Evolutionary conservation across 305 asterid genomes (phyloP), one percentile per base, ranked within the genome.

Genomic region (Galium porrigens): DNA sequence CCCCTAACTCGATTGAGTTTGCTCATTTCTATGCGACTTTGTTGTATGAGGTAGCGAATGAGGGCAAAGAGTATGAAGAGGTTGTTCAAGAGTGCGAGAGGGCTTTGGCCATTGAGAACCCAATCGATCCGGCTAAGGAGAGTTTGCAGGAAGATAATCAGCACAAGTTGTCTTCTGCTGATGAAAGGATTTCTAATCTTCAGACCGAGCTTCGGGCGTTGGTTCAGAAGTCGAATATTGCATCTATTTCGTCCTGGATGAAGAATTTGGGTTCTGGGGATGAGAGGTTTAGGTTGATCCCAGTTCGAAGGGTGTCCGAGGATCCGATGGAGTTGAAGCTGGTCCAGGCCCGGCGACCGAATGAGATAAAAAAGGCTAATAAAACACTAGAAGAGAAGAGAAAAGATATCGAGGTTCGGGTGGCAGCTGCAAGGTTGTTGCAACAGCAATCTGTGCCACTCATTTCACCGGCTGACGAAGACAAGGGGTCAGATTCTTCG

Each of bases 321-420:
- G 95, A 91, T 70, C 95, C 95, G 1, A 86, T 86, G 98, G 96
- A 91, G 80, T 54, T 80, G 62, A 78, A 84, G 60, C 62, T 82
- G 75, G 78, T 77, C 69, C 90, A 80, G 74, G 71, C 87, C 55
- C 81, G 84, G 73, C 79, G 95, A 80, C 86, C 95, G 5, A 88
- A 85, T 70, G 95, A 89, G 83, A 86, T 91, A 70, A 89, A 84
- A 82, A 85, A 91, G 80, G 96, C 84, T 7, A 62, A 81, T 49
- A 89, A 89, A 85, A 86, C 96, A 0, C 82, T 83, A 8, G 96
- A 86, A 76, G 96, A 91, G 73, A 84, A 92, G 65, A 84, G 96
- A 83, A 86, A 84, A 77, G 95, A 86, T 77, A 82, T 89, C 70
- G 98, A 91, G 81, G 98, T 91, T 58, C 85, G 86, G 60, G 98